These are phyloP conservation scores for Monosporozyma siamensis DNA, from an alignment of 805 yeast genomes.

Conservation along the genomic window DNA sequence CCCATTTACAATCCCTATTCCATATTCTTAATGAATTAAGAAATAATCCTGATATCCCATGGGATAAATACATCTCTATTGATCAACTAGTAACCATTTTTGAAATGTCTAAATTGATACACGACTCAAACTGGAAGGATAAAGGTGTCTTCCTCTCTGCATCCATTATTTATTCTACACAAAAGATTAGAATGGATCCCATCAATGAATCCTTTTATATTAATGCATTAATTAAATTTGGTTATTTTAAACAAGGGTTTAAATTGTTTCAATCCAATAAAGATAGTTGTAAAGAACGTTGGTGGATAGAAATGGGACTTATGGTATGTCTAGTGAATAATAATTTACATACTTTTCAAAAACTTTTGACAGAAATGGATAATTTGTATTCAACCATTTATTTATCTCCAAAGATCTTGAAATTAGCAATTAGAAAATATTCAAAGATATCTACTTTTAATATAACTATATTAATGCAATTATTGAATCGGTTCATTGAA, in stretches of 20 bases:
- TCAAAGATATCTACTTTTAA: constrained; percentile 17
- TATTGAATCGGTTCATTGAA: constrained; percentile 26
- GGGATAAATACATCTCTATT: constrained; percentile 14
- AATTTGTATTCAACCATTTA: constrained; percentile 22
- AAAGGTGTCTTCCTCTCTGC: constrained; percentile 35
- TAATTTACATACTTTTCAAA: constrained; percentile 32
- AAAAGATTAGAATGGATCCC: constrained; percentile 40
- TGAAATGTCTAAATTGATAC: constrained; percentile 34
- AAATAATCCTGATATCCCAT: constrained; percentile 6
- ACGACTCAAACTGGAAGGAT: constrained; percentile 26
- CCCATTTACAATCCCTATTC: constrained; percentile 9
- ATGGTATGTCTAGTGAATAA: constrained; percentile 32
- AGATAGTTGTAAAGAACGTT: constrained; percentile 34
- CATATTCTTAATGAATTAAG: constrained; percentile 15
- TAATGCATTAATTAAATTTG: constrained; percentile 33
- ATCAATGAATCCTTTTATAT: constrained; percentile 44
- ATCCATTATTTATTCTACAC: constrained; percentile 33
- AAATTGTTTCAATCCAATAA: constrained; percentile 31
- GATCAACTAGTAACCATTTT: constrained; percentile 33
- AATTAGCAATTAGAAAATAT: constrained; percentile 30
- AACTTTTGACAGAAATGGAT: constrained; percentile 24
- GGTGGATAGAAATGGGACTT: constrained; percentile 47
- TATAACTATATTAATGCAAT: constrained; percentile 22
- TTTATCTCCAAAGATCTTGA: constrained; percentile 32
- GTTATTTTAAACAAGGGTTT: constrained; percentile 31